These are phyloP conservation scores for Hymenoscyphus repandus DNA, from an alignment of 2,329 filamentous ascomycete species.

Conservation along the genomic window DNA sequence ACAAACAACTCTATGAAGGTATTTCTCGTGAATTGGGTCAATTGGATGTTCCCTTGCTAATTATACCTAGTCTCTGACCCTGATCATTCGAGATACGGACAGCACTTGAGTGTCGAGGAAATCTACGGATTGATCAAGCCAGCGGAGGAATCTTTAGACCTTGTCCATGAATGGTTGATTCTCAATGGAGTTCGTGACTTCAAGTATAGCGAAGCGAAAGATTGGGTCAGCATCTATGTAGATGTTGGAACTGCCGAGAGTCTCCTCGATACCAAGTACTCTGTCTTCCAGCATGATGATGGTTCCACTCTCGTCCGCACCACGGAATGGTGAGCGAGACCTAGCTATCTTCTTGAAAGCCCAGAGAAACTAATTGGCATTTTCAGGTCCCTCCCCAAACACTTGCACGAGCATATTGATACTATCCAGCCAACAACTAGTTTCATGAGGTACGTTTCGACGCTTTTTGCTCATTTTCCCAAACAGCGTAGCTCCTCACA, in stretches of 20 bases:
- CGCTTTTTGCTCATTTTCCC: too few relatives aligned
- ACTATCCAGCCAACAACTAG: conserved; percentile 56
- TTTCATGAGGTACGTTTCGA: conserved; percentile 40
- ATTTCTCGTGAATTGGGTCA: conserved; percentile 8
- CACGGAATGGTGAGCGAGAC: conserved; percentile 39
- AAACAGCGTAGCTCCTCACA: too few relatives aligned
- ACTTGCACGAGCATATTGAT: conserved; percentile 54
- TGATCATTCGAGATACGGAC: conserved; percentile 47
- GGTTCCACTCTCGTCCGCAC: conserved; percentile 47
- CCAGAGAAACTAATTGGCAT: too few relatives aligned
- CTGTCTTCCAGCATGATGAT: conserved; percentile 48
- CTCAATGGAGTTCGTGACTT: conserved; percentile 44
- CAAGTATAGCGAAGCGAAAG: conserved; percentile 46
- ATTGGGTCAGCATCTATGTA: conserved; percentile 51
- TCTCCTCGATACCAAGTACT: conserved; percentile 49
- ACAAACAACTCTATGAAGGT: conserved; percentile 49
- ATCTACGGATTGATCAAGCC: conserved; percentile 50
- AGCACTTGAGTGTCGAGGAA: conserved; percentile 46
- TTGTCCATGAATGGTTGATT: conserved; percentile 51
- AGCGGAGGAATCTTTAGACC: conserved; percentile 42
- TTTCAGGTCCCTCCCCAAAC: conserved; percentile 43
- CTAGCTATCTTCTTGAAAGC: too few relatives aligned
- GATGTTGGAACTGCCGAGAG: conserved; percentile 46
- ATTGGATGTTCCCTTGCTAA: not conserved
- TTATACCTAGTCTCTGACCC: conserved; percentile 43